These are phyloP conservation scores for Klebsormidium nitens DNA, from an alignment of 139 green algal genomes.

Conservation along the genomic window DNA sequence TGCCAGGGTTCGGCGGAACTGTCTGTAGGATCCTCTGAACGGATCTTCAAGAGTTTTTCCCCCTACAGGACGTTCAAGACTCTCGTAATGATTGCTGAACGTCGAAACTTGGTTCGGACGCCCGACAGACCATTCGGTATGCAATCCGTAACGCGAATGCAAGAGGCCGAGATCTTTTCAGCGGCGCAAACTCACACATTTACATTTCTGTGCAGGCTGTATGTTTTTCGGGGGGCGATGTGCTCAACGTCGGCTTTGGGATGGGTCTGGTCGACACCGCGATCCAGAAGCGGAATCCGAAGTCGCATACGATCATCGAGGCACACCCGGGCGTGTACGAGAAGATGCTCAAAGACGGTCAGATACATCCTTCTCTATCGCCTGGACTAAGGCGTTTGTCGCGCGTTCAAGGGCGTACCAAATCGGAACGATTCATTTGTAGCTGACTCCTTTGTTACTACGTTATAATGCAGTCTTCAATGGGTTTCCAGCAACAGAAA, in stretches of 20 bases:
- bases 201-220: slow-evolving; percentile 9
- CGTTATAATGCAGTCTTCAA: too few relatives aligned
- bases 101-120: neutral
- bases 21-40: too few relatives aligned
- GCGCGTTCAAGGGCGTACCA: too few relatives aligned
- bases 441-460: too few relatives aligned
- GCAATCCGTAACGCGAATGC: too few relatives aligned
- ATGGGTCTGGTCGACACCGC: slow-evolving; percentile 82
- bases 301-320: slow-evolving; percentile 88
- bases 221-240: slow-evolving; percentile 49
- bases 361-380: neutral
- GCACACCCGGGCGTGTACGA: slow-evolving; percentile 82
- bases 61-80: too few relatives aligned
- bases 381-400: neutral
- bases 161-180: too few relatives aligned
- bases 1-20: too few relatives aligned
- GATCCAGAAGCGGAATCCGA: slow-evolving; percentile 29
- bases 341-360: slow-evolving; percentile 50
- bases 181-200: neutral
- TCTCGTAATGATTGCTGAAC: neutral
- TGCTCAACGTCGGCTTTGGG: slow-evolving; percentile 96
- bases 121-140: too few relatives aligned
- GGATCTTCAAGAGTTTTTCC: too few relatives aligned
- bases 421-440: too few relatives aligned
- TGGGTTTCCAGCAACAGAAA: too few relatives aligned